Evolutionary conservation across 495 filamentous ascomycete species (phyloP).

Genomic region (Hyaloscypha hepaticicola): DNA sequence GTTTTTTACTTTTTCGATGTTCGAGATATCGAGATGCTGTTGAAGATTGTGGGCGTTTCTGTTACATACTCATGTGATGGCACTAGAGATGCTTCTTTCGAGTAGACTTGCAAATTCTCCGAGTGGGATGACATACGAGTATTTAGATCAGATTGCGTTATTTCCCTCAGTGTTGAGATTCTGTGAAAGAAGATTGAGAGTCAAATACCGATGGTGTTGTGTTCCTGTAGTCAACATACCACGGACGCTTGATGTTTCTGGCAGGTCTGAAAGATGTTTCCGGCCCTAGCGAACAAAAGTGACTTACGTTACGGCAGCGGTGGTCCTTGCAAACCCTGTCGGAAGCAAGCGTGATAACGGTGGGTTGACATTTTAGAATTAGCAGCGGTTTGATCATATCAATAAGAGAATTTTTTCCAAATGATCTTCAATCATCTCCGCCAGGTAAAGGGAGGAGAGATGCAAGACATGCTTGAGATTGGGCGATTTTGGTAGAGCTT

Average conservation of each 20-base stretch:
- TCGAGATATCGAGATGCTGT: background rate
- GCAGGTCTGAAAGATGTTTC: constrained; percentile 16
- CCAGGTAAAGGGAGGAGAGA: background rate
- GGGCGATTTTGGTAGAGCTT: background rate
- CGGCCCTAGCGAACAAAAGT: background rate
- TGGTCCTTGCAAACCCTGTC: constrained; percentile 15
- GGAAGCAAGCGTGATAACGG: constrained; percentile 8
- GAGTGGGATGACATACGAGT: background rate
- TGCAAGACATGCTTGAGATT: background rate
- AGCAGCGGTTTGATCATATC: background rate
- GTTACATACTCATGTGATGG: background rate
- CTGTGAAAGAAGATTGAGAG: no score
- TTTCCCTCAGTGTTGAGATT: background rate
- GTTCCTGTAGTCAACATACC: background rate
- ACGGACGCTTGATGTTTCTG: constrained; percentile 25
- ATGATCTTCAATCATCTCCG: background rate
- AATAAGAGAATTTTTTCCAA: background rate
- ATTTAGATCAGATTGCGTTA: background rate
- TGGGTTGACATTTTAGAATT: constrained; percentile 7
- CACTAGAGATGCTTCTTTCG: background rate
- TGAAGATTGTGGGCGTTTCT: background rate
- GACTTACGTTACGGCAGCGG: background rate
- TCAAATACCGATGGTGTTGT: constrained; percentile 1
- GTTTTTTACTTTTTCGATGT: constrained; percentile 3
- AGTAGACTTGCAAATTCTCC: background rate